Evolutionary conservation across 225 moss, liverwort and hornwort genomes (phyloP).

Genomic region (Thuidium tamariscinum): DNA sequence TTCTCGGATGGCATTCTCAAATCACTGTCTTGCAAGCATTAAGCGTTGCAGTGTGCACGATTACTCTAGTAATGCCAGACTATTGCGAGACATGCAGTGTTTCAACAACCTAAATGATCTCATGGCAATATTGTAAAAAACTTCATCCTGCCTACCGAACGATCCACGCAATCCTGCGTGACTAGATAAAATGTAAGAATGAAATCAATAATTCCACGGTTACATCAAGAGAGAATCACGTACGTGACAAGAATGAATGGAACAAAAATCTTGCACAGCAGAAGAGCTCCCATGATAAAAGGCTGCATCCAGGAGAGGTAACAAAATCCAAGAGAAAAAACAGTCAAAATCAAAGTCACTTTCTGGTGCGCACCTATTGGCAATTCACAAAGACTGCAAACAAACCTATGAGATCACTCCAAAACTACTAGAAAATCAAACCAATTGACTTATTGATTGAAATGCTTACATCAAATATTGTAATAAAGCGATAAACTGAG

Average conservation of each 20-base stretch:
- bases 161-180: background rate
- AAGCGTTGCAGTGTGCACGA: background rate
- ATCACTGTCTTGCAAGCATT: background rate
- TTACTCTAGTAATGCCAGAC: background rate
- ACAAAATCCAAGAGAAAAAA: background rate
- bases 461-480: slow-evolving; percentile 75
- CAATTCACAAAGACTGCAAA: background rate
- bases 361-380: background rate
- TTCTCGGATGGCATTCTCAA: background rate
- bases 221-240: slow-evolving; percentile 1
- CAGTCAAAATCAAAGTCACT: background rate
- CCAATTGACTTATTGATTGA: background rate
- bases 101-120: background rate
- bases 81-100: background rate
- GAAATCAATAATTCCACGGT: background rate
- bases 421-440: background rate
- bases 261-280: slow-evolving; percentile 91
- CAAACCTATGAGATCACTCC: background rate
- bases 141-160: background rate
- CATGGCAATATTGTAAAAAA: background rate
- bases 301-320: slow-evolving; percentile 43
- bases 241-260: slow-evolving; percentile 64
- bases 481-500: slow-evolving; percentile 95
- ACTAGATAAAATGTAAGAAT: background rate
- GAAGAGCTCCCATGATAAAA: slow-evolving; percentile 85